phyloP scores from a whole-genome alignment of 306 rosid genomes.

The Acacia melanoxylon region DNA sequence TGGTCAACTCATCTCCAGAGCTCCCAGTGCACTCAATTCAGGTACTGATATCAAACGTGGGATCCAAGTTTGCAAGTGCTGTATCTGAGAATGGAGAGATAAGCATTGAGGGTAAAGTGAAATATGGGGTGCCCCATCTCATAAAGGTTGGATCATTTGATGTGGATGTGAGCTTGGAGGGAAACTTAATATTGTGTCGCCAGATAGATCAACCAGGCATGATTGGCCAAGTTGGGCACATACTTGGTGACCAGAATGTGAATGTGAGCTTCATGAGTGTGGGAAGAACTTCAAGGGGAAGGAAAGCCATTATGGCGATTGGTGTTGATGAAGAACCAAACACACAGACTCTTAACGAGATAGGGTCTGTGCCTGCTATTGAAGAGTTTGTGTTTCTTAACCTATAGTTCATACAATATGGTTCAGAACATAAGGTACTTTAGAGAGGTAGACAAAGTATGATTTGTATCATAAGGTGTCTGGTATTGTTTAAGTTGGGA shows the following conservation, averaged over 20 bases:
- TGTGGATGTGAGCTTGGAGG: conserved; percentile 76
- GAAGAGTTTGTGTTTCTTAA: conserved; percentile 75
- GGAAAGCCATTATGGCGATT: conserved; percentile 73
- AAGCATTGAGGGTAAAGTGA: conserved; percentile 69
- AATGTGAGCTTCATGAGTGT: conserved; percentile 83
- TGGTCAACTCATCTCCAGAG: conserved; percentile 47
- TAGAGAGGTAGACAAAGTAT: background rate
- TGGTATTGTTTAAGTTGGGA: background rate
- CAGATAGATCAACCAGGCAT: conserved; percentile 78
- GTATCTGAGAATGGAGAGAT: conserved; percentile 44
- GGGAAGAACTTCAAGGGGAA: conserved; percentile 57
- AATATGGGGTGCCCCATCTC: conserved; percentile 56
- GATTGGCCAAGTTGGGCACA: conserved; percentile 68
- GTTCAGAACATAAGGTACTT: background rate
- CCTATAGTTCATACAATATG: conserved; percentile 31
- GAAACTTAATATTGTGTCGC: conserved; percentile 63
- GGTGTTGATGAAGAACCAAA: conserved; percentile 76
- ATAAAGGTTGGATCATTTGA: conserved; percentile 54
- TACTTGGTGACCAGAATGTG: conserved; percentile 59
- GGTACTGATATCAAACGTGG: conserved; percentile 52
- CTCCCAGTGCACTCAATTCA: conserved; percentile 59
- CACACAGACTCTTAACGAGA: conserved; percentile 41
- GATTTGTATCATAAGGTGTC: background rate
- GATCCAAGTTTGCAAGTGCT: conserved; percentile 59
- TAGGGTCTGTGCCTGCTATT: conserved; percentile 58